phyloP scores from a whole-genome alignment of 441 rosid genomes.

The Adansonia gregorii region DNA sequence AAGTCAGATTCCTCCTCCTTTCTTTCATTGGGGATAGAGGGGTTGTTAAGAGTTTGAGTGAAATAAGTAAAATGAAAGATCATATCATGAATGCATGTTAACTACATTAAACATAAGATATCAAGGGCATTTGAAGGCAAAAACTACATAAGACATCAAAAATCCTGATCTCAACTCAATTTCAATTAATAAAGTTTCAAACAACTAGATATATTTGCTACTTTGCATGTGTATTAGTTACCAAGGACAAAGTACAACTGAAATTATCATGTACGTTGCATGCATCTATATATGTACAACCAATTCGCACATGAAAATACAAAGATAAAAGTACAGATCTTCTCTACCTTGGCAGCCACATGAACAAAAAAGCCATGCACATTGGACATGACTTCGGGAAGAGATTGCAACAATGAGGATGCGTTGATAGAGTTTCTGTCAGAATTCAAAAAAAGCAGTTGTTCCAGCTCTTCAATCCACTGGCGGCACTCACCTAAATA shows the following conservation, averaged over 20 bases:
- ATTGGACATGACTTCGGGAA: constrained; percentile 88
- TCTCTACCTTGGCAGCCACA: constrained; percentile 90
- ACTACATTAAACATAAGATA: neutral
- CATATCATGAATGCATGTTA: neutral
- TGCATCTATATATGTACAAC: neutral
- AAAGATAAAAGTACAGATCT: constrained; percentile 6
- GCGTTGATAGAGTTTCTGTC: constrained; percentile 57
- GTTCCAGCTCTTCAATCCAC: constrained; percentile 95
- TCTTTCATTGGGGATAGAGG: neutral
- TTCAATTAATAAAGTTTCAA: constrained; percentile 4
- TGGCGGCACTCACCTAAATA: constrained; percentile 83
- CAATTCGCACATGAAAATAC: neutral
- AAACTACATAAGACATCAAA: neutral
- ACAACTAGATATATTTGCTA: neutral
- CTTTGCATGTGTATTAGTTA: neutral
- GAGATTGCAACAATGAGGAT: constrained; percentile 73
- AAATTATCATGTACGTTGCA: neutral
- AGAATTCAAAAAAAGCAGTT: constrained; percentile 70
- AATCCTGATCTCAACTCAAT: constrained; percentile 22
- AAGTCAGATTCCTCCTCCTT: constrained; percentile 1
- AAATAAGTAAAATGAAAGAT: neutral
- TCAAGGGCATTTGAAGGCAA: constrained; percentile 1
- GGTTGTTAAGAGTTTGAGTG: neutral
- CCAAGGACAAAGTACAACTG: neutral
- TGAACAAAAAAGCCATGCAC: constrained; percentile 92